These are phyloP conservation scores for Incumbomyces lentus DNA, from an alignment of 2,329 filamentous ascomycete genomes.

Conservation along the genomic window DNA sequence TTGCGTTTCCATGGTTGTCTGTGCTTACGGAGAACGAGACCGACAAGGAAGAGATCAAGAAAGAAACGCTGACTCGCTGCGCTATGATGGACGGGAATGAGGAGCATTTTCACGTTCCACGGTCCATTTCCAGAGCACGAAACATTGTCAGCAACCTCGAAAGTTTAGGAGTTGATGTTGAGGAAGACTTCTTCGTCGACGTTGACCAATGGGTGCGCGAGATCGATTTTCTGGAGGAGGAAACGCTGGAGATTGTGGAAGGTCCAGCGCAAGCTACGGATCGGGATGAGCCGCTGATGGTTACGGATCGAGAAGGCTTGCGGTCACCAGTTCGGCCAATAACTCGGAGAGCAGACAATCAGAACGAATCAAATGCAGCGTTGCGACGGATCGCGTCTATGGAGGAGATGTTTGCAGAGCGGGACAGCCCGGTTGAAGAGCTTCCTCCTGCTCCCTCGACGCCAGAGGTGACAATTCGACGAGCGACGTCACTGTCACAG, in stretches of 20 bases:
- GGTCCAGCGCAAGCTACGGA: neutral
- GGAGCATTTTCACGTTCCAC: neutral
- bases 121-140: neutral
- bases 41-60: conserved; percentile 10
- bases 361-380: too few relatives aligned
- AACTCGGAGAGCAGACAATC: too few relatives aligned
- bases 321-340: neutral
- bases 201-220: conserved; percentile 3
- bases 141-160: conserved; percentile 8
- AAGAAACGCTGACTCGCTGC: conserved; percentile 11
- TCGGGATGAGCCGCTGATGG: too few relatives aligned
- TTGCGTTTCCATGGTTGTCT: conserved; percentile 12
- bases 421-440: neutral
- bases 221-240: conserved; percentile 2
- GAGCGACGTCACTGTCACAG: conserved; percentile 11
- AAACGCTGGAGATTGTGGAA: neutral
- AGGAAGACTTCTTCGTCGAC: conserved; percentile 7
- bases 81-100: conserved; percentile 10
- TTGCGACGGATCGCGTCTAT: too few relatives aligned
- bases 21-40: conserved; percentile 9
- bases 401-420: neutral
- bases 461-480: conserved; percentile 11
- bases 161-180: conserved; percentile 3
- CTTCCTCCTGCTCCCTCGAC: conserved; percentile 4
- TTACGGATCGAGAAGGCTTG: conserved; percentile 4